A percentile compares a stretch with the other conserved stretches of the same genome.
phyloP scores from a whole-genome alignment of 129 eudicot genomes.

The Flaveria ramosissima region DNA sequence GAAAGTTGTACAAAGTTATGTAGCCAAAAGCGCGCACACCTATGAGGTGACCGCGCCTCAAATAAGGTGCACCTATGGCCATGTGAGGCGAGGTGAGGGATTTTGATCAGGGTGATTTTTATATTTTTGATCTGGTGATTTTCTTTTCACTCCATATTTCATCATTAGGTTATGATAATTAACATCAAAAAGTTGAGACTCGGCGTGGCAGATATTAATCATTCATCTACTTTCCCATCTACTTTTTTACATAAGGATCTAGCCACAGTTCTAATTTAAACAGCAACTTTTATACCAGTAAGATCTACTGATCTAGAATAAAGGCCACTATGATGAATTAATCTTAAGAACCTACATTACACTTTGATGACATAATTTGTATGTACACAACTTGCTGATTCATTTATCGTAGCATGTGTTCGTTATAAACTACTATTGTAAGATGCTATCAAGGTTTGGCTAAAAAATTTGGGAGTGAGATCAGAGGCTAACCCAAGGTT shows the following conservation, averaged over 20 bases:
- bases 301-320: not conserved
- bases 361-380: not conserved
- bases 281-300: constrained; percentile 4
- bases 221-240: too few species aligned
- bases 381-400: not conserved
- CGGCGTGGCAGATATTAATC: too few species aligned
- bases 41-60: not conserved
- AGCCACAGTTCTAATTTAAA: not conserved
- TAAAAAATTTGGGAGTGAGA: not conserved
- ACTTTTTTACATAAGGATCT: not conserved
- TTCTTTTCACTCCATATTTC: too few species aligned
- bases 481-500: constrained; percentile 47
- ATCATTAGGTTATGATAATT: too few species aligned
- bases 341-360: not conserved
- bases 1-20: not conserved
- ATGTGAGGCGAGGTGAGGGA: not conserved
- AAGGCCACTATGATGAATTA: not conserved
- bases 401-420: not conserved
- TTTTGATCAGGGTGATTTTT: not conserved
- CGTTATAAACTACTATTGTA: not conserved
- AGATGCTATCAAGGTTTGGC: too few species aligned
- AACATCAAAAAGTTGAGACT: not conserved
- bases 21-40: not conserved
- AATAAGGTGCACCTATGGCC: too few species aligned
- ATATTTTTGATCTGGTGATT: too few species aligned